Conservation (phyloP, 176 grass and related monocot genomes). For the Alopecurus myosuroides region DNA sequence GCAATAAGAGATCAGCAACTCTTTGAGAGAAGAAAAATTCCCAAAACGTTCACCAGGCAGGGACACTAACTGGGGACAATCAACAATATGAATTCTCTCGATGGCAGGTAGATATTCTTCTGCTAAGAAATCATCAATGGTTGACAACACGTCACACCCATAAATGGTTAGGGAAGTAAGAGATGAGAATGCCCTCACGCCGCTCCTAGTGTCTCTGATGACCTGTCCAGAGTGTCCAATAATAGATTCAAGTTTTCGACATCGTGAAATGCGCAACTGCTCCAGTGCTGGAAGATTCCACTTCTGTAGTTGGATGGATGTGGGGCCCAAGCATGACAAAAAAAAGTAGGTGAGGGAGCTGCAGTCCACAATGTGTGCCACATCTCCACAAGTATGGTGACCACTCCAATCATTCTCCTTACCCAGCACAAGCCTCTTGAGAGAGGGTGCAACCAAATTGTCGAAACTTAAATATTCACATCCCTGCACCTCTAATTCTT, state of each 20-base stretch:
- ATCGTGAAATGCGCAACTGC: not conserved
- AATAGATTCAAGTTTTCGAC: fast-evolving
- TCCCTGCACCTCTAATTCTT: not conserved
- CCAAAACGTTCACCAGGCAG: not conserved
- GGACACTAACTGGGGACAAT: not conserved
- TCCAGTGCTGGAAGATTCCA: not conserved
- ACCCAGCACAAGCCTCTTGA: not conserved
- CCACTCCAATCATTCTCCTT: too few species aligned
- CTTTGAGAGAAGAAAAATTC: not conserved
- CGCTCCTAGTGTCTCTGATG: not conserved
- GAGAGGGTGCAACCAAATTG: not conserved
- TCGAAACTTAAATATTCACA: not conserved
- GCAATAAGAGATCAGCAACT: not conserved
- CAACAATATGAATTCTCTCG: not conserved
- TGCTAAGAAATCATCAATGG: not conserved
- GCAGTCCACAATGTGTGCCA: not conserved
- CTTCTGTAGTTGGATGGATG: not conserved
- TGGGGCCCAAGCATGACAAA: not conserved
- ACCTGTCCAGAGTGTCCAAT: not conserved
- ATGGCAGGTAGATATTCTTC: not conserved
- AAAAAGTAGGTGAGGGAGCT: not conserved
- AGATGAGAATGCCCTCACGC: not conserved
- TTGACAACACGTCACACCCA: fast-evolving
- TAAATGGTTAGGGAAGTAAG: not conserved
- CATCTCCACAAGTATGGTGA: too few species aligned